Percentiles rank a stretch among this genome's conserved stretches.
These are phyloP conservation scores for Westerdykella sp. DNA, from an alignment of 2,329 filamentous ascomycete genomes.

Conservation along the genomic window DNA sequence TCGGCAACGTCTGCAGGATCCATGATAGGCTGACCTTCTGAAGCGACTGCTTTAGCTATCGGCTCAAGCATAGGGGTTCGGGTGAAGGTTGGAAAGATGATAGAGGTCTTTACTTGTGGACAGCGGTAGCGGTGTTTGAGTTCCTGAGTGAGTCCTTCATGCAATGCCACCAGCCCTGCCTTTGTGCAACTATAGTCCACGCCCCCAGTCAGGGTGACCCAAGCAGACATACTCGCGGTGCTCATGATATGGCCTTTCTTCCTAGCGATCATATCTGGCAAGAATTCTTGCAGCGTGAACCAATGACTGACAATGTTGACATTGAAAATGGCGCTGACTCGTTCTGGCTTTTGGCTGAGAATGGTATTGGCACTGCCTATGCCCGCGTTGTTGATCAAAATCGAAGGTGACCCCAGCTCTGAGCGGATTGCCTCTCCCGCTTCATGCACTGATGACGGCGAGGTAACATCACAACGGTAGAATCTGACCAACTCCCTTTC, in stretches of 20 bases:
- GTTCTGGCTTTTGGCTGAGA: slow-evolving; percentile 23
- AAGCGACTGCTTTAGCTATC: slow-evolving; percentile 28
- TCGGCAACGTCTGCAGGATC: slow-evolving; percentile 38
- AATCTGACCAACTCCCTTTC: slow-evolving; percentile 16
- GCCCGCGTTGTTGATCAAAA: slow-evolving; percentile 35
- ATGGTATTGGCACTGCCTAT: slow-evolving; percentile 31
- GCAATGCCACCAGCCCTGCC: slow-evolving; percentile 27
- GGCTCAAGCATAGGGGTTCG: slow-evolving; percentile 34
- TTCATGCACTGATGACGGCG: slow-evolving; percentile 19
- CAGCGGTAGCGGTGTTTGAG: slow-evolving; percentile 39
- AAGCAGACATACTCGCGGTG: slow-evolving; percentile 32
- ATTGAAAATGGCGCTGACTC: slow-evolving; percentile 24
- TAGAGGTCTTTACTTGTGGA: slow-evolving; percentile 40
- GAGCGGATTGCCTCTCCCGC: slow-evolving; percentile 30
- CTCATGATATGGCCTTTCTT: slow-evolving; percentile 34
- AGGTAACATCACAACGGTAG: slow-evolving; percentile 33
- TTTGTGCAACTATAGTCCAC: slow-evolving; percentile 35
- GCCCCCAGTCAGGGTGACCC: slow-evolving; percentile 25
- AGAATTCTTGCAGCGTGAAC: slow-evolving; percentile 33
- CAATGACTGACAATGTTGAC: slow-evolving; percentile 35
- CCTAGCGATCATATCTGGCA: slow-evolving; percentile 34
- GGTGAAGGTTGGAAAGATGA: slow-evolving; percentile 41
- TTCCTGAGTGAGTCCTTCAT: slow-evolving; percentile 36
- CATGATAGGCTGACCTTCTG: slow-evolving; percentile 28
- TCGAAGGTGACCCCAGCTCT: slow-evolving; percentile 26